Evolutionary conservation across 768 basidiomycete species (phyloP).

Genomic region (Phaeolepiota aurea): DNA sequence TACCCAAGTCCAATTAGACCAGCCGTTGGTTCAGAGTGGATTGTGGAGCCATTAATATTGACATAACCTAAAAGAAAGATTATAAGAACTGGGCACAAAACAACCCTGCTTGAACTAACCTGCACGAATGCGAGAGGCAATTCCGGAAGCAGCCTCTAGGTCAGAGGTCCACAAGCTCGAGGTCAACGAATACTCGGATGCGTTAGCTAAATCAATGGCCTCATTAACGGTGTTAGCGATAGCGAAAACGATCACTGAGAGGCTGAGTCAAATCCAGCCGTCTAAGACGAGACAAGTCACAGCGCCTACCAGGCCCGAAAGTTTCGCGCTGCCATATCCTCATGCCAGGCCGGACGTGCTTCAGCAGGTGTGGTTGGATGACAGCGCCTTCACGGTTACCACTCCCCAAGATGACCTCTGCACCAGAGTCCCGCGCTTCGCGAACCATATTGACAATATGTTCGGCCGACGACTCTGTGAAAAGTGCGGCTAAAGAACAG

Average conservation of each 20-base stretch:
- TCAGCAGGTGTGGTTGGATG: conserved; percentile 45
- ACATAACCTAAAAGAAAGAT: conserved; percentile 28
- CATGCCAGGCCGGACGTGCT: conserved; percentile 40
- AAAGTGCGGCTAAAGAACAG: conserved; percentile 28
- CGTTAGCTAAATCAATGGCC: conserved; percentile 48
- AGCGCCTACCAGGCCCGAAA: conserved; percentile 49
- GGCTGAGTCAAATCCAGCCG: not conserved
- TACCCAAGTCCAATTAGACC: conserved; percentile 39
- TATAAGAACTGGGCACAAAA: not conserved
- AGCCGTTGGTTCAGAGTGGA: conserved; percentile 32
- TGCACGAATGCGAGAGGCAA: conserved; percentile 39
- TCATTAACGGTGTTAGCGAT: conserved; percentile 42
- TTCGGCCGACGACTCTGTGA: conserved; percentile 34
- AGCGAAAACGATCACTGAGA: conserved; percentile 32
- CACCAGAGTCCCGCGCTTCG: conserved; percentile 36
- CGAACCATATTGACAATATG: conserved; percentile 33
- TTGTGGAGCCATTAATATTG: conserved; percentile 47
- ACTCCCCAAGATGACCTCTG: conserved; percentile 38
- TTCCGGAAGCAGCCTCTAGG: conserved; percentile 29
- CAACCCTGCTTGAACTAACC: conserved; percentile 17
- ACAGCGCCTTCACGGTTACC: conserved; percentile 26
- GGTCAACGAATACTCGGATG: conserved; percentile 40
- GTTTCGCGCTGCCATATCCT: conserved; percentile 48
- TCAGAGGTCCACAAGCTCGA: conserved; percentile 47
- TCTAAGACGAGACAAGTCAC: not conserved